phyloP scores from a whole-genome alignment of 495 filamentous ascomycete species.

The Aspergillus olivimuriae region DNA sequence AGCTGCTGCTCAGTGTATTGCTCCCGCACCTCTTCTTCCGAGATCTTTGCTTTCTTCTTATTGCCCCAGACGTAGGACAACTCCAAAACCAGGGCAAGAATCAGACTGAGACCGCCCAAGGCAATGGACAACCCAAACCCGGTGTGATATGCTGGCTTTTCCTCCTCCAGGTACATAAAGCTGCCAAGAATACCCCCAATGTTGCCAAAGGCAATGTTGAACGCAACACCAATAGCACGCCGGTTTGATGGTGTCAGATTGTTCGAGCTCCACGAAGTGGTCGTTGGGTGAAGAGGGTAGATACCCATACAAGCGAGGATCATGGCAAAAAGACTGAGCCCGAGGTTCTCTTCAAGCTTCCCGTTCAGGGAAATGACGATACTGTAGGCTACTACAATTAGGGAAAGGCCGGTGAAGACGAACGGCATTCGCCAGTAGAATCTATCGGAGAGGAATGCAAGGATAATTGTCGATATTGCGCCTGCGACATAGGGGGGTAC shows the following conservation, averaged over 20 bases:
- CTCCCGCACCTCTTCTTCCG: constrained; percentile 18
- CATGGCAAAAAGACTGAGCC: constrained; percentile 24
- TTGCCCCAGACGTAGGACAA: constrained; percentile 16
- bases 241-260: constrained; percentile 29
- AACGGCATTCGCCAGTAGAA: constrained; percentile 34
- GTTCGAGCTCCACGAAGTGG: constrained; percentile 29
- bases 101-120: constrained; percentile 12
- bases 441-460: constrained; percentile 26
- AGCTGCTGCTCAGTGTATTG: constrained; percentile 30
- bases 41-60: constrained; percentile 12
- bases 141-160: constrained; percentile 22
- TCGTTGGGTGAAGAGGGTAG: constrained; percentile 27
- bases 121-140: constrained; percentile 25
- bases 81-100: constrained; percentile 15
- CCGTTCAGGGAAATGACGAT: constrained; percentile 18
- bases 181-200: constrained; percentile 28
- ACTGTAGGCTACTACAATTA: constrained; percentile 21
- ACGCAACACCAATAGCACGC: constrained; percentile 30
- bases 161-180: constrained; percentile 26
- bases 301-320: constrained; percentile 28
- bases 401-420: constrained; percentile 8
- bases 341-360: constrained; percentile 19
- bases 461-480: constrained; percentile 23
- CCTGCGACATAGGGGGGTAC: constrained; percentile 24
- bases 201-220: constrained; percentile 28